Evolutionary conservation across 495 filamentous ascomycete genomes (phyloP).

Genomic region (Melanomma pulvis-pyrius): DNA sequence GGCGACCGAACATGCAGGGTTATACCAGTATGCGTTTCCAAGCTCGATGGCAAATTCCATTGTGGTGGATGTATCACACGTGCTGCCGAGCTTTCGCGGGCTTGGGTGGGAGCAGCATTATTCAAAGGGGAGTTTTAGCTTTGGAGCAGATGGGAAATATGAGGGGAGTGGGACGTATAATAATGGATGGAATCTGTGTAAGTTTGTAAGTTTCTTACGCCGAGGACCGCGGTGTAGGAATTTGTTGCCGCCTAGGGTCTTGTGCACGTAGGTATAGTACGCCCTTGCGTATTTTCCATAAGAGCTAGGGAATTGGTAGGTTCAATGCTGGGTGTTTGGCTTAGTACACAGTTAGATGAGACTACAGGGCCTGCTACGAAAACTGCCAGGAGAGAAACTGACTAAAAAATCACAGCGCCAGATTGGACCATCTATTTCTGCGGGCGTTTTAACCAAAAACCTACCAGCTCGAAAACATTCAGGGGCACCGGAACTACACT

Average conservation of each 20-base stretch:
- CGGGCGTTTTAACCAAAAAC: slow-evolving; percentile 59
- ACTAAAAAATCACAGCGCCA: slow-evolving; percentile 48
- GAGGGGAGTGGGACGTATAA: slow-evolving; percentile 67
- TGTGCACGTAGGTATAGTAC: too few relatives aligned
- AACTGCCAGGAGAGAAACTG: not conserved
- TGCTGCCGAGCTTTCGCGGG: slow-evolving; percentile 64
- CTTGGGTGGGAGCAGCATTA: slow-evolving; percentile 66
- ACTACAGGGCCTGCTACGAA: not conserved
- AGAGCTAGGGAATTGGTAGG: too few relatives aligned
- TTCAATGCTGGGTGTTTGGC: too few relatives aligned
- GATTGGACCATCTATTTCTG: slow-evolving; percentile 73
- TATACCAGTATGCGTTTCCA: slow-evolving; percentile 67
- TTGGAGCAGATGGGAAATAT: slow-evolving; percentile 59
- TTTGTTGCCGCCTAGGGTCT: too few relatives aligned
- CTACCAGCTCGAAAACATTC: slow-evolving; percentile 54
- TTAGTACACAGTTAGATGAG: too few relatives aligned
- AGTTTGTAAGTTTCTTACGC: slow-evolving; percentile 6
- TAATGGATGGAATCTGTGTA: slow-evolving; percentile 64
- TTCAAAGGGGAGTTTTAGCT: slow-evolving; percentile 62
- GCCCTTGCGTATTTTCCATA: too few relatives aligned
- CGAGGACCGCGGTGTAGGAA: too few relatives aligned
- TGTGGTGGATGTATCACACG: slow-evolving; percentile 72
- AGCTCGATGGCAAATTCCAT: slow-evolving; percentile 52
- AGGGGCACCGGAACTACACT: slow-evolving; percentile 51
- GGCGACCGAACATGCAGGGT: slow-evolving; percentile 63